Conservation (phyloP, 768 basidiomycete species). For the Peribolospora kevripleyi region DNA sequence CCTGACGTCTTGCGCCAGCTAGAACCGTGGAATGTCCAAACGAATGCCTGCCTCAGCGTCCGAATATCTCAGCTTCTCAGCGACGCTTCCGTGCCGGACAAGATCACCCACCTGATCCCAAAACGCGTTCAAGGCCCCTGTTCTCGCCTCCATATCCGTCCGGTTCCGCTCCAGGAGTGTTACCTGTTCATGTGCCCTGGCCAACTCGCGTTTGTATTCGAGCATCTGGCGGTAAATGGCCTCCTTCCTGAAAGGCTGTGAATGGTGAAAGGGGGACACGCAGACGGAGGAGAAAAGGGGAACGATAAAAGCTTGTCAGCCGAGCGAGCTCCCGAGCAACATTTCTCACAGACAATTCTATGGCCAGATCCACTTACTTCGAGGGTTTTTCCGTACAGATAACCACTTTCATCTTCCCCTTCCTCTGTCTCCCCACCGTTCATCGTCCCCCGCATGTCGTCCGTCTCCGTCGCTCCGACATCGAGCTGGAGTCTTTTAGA, state of each 20-base stretch:
- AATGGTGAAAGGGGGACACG: constrained; percentile 1
- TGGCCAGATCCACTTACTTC: too few relatives aligned
- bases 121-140: constrained; percentile 50
- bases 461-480: too few relatives aligned
- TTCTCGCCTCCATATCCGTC: constrained; percentile 39
- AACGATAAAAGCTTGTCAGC: neutral
- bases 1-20: too few relatives aligned
- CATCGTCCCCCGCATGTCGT: too few relatives aligned
- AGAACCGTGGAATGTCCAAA: too few relatives aligned
- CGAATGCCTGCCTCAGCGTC: too few relatives aligned
- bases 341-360: too few relatives aligned
- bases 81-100: neutral
- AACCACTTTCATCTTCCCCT: too few relatives aligned
- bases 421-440: too few relatives aligned
- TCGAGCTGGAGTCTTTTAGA: too few relatives aligned
- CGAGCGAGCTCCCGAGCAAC: neutral
- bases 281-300: neutral
- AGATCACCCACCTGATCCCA: constrained; percentile 42
- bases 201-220: constrained; percentile 51
- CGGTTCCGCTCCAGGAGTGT: constrained; percentile 41
- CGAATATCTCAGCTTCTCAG: neutral
- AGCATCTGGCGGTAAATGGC: constrained; percentile 65
- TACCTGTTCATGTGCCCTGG: constrained; percentile 36
- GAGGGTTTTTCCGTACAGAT: too few relatives aligned
- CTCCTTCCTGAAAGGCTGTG: constrained; percentile 59